Conservation (phyloP, 305 asterid species). For the Solanum chacoense region DNA sequence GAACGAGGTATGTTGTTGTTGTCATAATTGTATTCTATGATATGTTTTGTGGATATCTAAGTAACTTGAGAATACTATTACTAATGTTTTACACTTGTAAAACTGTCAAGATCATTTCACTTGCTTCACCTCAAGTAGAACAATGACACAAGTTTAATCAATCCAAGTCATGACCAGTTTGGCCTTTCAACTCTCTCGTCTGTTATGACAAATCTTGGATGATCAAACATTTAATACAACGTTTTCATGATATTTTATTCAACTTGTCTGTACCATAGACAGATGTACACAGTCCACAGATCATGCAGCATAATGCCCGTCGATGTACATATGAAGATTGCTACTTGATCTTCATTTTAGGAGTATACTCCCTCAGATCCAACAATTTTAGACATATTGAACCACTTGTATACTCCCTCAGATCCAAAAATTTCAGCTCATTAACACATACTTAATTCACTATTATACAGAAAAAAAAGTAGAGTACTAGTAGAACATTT, state of each 20-base stretch:
- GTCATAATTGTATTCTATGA: neutral
- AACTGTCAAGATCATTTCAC: neutral
- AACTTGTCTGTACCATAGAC: neutral
- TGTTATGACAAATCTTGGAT: too few relatives aligned
- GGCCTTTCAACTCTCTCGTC: neutral
- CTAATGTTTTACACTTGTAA: neutral
- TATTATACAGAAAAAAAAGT: neutral
- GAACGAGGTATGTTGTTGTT: neutral
- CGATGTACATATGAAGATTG: neutral
- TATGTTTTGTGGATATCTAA: neutral
- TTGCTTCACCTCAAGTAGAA: neutral
- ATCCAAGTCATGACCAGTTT: neutral
- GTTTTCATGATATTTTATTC: neutral
- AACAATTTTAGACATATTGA: neutral
- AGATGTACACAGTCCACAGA: neutral
- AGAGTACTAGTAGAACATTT: neutral
- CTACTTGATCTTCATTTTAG: neutral
- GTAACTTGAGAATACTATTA: neutral
- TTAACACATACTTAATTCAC: neutral
- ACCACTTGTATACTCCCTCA: neutral
- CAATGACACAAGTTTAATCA: neutral
- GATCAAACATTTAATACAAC: neutral
- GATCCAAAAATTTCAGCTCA: neutral
- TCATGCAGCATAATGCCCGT: neutral
- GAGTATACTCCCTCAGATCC: neutral